Evolutionary conservation across 176 grass and related monocot genomes (phyloP).

Genomic region (maize (Zea mays)): Zm-B73-REFERENCE-NAM-5.0 NC_050097.1:200480501-200481000

Average conservation of each 20-base stretch:
- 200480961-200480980: slow-evolving; percentile 90
- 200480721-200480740: slow-evolving; percentile 12
- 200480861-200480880: neutral
- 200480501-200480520: slow-evolving; percentile 90
- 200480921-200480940: slow-evolving; percentile 2
- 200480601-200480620: neutral
- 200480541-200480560: slow-evolving; percentile 18
- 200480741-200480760: neutral
- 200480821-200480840: slow-evolving; percentile 4
- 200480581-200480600: slow-evolving; percentile 4
- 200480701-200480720: neutral
- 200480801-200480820: slow-evolving; percentile 18
- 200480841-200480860: neutral
- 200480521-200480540: slow-evolving; percentile 56
- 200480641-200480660: neutral
- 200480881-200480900: neutral
- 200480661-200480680: neutral
- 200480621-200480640: slow-evolving; percentile 20
- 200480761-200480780: neutral
- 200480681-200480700: neutral
- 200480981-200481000: slow-evolving; percentile 93
- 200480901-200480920: neutral
- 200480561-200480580: neutral
- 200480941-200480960: slow-evolving; percentile 51
- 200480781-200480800: neutral